These are phyloP conservation scores for Dryadomyces quercus-mongolicae DNA, from an alignment of 2,329 filamentous ascomycete genomes.

Conservation along the genomic window DNA sequence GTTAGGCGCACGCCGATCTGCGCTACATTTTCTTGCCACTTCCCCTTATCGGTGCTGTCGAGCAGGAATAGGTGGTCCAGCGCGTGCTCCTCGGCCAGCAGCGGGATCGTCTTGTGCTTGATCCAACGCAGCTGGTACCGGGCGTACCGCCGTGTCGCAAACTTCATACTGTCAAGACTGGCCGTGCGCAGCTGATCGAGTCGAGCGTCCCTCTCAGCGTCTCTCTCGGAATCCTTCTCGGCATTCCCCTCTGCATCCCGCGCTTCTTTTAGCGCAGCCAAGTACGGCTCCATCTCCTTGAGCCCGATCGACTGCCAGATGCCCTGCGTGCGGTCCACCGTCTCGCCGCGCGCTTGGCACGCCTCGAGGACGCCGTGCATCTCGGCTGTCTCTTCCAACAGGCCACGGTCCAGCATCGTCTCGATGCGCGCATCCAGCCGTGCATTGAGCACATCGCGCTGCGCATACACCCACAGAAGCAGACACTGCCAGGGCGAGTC, in stretches of 20 bases:
- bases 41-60: constrained; percentile 58
- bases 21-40: constrained; percentile 53
- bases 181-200: constrained; percentile 42
- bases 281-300: constrained; percentile 74
- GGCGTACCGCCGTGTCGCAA: constrained; percentile 78
- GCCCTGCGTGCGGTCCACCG: constrained; percentile 62
- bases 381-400: constrained; percentile 35
- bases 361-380: constrained; percentile 28
- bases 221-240: not conserved
- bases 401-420: constrained; percentile 58
- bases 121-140: constrained; percentile 82
- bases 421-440: constrained; percentile 70
- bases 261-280: constrained; percentile 20
- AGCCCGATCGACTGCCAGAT: constrained; percentile 97
- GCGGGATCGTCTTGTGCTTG: constrained; percentile 63
- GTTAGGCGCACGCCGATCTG: constrained; percentile 52
- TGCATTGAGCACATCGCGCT: constrained; percentile 51
- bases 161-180: constrained; percentile 65
- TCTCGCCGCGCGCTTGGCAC: constrained; percentile 28
- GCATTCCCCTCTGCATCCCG: not conserved
- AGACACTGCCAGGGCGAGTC: constrained; percentile 43
- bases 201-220: constrained; percentile 15
- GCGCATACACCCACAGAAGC: constrained; percentile 79
- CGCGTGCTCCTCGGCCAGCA: constrained; percentile 43
- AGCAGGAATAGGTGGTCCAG: constrained; percentile 59